phyloP scores from a whole-genome alignment of 768 basidiomycete genomes.

The Trametes maxima region DNA sequence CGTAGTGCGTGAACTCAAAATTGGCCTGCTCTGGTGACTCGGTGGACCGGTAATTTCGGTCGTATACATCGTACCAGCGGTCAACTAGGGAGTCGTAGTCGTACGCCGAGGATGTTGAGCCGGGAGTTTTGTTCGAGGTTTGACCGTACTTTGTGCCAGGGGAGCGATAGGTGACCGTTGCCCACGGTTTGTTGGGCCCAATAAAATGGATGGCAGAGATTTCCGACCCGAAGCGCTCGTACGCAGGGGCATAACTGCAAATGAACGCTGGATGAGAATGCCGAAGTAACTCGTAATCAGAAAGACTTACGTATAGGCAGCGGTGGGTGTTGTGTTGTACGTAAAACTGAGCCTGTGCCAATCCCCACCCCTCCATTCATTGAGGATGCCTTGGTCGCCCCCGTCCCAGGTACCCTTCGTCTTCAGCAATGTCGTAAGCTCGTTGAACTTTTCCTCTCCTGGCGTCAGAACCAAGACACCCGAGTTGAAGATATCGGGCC shows the following conservation, averaged over 20 bases:
- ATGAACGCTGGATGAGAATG: not conserved
- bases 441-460: conserved; percentile 78
- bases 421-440: conserved; percentile 69
- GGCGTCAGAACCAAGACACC: conserved; percentile 90
- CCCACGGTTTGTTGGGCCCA: conserved; percentile 96
- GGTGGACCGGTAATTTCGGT: conserved; percentile 78
- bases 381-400: conserved; percentile 96
- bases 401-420: conserved; percentile 93
- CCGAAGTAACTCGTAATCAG: not conserved
- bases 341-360: conserved; percentile 97
- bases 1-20: conserved; percentile 69
- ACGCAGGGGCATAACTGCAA: conserved; percentile 91
- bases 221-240: conserved; percentile 86
- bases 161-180: conserved; percentile 66
- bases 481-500: conserved; percentile 99
- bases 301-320: conserved; percentile 86
- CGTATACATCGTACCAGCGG: conserved; percentile 91
- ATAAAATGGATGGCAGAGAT: conserved; percentile 93
- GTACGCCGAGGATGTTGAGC: conserved; percentile 45
- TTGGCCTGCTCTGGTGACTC: conserved; percentile 43
- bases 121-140: conserved; percentile 27
- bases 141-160: conserved; percentile 48
- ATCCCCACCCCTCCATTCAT: conserved; percentile 85
- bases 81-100: conserved; percentile 83
- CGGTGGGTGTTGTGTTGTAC: conserved; percentile 97